A percentile compares a stretch with the other conserved stretches of the same genome.
phyloP scores from a whole-genome alignment of 2,329 filamentous ascomycete species.

The Aureobasidium sp. region DNA sequence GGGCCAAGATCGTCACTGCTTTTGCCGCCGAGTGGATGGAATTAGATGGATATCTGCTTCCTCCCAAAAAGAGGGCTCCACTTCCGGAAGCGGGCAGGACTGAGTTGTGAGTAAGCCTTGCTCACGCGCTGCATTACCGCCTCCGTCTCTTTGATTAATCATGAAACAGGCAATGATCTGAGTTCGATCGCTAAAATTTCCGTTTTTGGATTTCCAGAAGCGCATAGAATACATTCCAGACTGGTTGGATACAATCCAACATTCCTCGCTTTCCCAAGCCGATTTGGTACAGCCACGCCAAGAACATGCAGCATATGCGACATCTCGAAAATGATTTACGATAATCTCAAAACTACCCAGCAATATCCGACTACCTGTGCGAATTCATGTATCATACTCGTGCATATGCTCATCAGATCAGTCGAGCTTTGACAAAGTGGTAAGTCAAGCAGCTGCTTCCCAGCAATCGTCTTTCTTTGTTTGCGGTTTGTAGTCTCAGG shows the following conservation, averaged over 20 bases:
- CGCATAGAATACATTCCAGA: not conserved
- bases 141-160: not conserved
- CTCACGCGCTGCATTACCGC: not conserved
- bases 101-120: slow-evolving; percentile 16
- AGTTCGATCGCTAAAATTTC: not conserved
- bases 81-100: not conserved
- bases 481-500: not conserved
- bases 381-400: not conserved
- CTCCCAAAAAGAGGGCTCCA: slow-evolving; percentile 2
- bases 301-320: not conserved
- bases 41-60: slow-evolving; percentile 48
- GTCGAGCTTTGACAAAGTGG: not conserved
- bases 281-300: not conserved
- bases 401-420: not conserved
- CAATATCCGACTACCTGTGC: not conserved
- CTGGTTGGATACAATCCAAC: not conserved
- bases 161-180: slow-evolving; percentile 6
- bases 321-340: not conserved
- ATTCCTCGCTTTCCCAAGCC: not conserved
- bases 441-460: not conserved
- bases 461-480: not conserved
- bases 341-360: not conserved
- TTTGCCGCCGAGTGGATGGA: slow-evolving; percentile 94
- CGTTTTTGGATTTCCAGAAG: not conserved
- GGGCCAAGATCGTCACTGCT: slow-evolving; percentile 72